Evolutionary conservation across 106 monocot species (phyloP).

Genomic region (Phalaenopsis equestris): DNA sequence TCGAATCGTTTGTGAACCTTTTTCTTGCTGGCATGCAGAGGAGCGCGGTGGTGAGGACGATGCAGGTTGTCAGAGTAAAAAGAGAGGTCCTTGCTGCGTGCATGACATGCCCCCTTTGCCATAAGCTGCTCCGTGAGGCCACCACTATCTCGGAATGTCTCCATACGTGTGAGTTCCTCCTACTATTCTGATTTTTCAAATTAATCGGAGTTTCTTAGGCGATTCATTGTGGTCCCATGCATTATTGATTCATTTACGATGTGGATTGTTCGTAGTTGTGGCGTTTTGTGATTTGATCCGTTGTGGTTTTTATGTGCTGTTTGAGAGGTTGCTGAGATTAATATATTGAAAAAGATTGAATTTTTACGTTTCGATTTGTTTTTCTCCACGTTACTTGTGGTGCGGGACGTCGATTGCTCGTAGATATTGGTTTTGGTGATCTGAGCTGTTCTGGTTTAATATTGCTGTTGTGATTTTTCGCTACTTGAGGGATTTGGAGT

Average conservation of each 20-base stretch:
- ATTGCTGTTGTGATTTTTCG: neutral
- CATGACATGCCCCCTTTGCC: constrained; percentile 78
- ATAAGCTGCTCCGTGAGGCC: constrained; percentile 66
- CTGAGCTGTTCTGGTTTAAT: neutral
- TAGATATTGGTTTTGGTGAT: neutral
- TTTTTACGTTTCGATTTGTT: neutral
- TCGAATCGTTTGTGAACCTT: neutral
- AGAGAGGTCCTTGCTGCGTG: constrained; percentile 22
- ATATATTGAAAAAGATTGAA: neutral
- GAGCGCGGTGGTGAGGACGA: neutral
- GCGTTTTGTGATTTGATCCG: neutral
- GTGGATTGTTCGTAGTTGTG: neutral
- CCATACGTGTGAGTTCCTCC: constrained; percentile 66
- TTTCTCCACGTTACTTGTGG: neutral
- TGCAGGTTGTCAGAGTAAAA: constrained; percentile 6
- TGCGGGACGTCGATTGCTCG: neutral
- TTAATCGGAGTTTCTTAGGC: neutral
- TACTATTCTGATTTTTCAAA: neutral
- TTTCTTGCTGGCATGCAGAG: neutral
- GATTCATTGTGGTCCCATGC: neutral
- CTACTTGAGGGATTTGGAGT: neutral
- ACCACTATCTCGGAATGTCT: constrained; percentile 97
- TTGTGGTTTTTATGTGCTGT: neutral
- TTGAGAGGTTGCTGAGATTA: too few relatives aligned
- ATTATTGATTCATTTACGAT: neutral